Conservation (phyloP, 495 filamentous ascomycete genomes). For the Aspergillus bridgeri region DNA sequence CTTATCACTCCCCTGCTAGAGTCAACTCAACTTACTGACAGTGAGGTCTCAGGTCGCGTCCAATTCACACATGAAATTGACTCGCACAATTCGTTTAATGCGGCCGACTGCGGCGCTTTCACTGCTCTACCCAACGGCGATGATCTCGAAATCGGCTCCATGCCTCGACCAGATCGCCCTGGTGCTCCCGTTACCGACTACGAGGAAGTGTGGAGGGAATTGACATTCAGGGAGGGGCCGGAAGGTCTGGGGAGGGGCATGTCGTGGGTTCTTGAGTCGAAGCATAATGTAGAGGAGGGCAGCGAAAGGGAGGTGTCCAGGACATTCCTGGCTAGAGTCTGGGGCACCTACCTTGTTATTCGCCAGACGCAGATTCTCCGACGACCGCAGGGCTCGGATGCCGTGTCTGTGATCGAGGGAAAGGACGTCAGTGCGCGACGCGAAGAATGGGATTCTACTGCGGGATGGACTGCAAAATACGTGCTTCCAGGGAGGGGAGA, state of each 20-base stretch:
- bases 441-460: conserved; percentile 30
- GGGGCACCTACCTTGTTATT: conserved; percentile 37
- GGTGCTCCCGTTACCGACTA: conserved; percentile 33
- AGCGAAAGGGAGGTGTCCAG: conserved; percentile 25
- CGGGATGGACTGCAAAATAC: conserved; percentile 29
- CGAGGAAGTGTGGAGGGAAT: conserved; percentile 40
- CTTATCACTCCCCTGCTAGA: no score
- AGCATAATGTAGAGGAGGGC: conserved; percentile 18
- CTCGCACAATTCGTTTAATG: conserved; percentile 36
- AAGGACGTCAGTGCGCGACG: conserved; percentile 33
- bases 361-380: conserved; percentile 27
- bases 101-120: conserved; percentile 38
- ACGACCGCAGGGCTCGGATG: conserved; percentile 9
- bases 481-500: conserved; percentile 20
- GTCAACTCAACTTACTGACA: no score
- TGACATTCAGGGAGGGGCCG: conserved; percentile 24
- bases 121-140: conserved; percentile 37
- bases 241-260: conserved; percentile 23
- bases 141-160: conserved; percentile 37
- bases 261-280: conserved; percentile 38
- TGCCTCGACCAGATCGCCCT: conserved; percentile 38
- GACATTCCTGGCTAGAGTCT: conserved; percentile 37
- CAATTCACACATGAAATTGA: conserved; percentile 42
- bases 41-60: conserved; percentile 28
- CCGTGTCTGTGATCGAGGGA: conserved; percentile 24